These are phyloP conservation scores for Agaricus subrufescens DNA, from an alignment of 768 basidiomycete genomes.

Conservation along the genomic window DNA sequence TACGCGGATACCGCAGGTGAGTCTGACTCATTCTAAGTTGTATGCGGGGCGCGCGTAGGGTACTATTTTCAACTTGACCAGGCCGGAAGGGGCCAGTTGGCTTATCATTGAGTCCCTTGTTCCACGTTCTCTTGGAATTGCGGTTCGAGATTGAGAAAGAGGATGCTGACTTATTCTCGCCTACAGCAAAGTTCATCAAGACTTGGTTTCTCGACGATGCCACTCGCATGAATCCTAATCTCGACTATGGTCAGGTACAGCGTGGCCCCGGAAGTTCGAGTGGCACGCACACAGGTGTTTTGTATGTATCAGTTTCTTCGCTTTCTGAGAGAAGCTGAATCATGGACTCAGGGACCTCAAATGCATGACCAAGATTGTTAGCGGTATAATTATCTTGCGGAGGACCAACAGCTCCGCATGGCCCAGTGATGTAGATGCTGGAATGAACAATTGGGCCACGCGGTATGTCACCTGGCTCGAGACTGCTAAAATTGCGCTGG, in stretches of 20 bases:
- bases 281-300: constrained; percentile 49
- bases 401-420: constrained; percentile 44
- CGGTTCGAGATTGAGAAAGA: neutral
- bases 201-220: constrained; percentile 56
- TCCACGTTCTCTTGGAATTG: neutral
- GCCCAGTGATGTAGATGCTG: constrained; percentile 46
- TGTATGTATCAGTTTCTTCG: constrained; percentile 24
- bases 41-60: neutral
- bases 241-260: constrained; percentile 53
- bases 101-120: neutral
- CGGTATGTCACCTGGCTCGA: constrained; percentile 55
- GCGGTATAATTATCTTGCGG: constrained; percentile 49
- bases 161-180: neutral
- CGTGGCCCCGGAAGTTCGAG: constrained; percentile 33
- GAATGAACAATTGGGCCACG: constrained; percentile 46
- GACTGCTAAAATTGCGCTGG: constrained; percentile 39
- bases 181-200: constrained; percentile 38
- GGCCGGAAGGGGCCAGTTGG: neutral
- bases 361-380: constrained; percentile 50
- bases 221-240: constrained; percentile 62
- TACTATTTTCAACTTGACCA: neutral
- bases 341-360: constrained; percentile 44
- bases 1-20: constrained; percentile 41
- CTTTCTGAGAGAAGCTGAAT: neutral
- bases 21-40: constrained; percentile 5